A percentile compares a stretch with the other conserved stretches of the same genome.
These are phyloP conservation scores for Sanghuangporus weigelae DNA, from an alignment of 1,284 basidiomycete genomes.

Conservation along the genomic window DNA sequence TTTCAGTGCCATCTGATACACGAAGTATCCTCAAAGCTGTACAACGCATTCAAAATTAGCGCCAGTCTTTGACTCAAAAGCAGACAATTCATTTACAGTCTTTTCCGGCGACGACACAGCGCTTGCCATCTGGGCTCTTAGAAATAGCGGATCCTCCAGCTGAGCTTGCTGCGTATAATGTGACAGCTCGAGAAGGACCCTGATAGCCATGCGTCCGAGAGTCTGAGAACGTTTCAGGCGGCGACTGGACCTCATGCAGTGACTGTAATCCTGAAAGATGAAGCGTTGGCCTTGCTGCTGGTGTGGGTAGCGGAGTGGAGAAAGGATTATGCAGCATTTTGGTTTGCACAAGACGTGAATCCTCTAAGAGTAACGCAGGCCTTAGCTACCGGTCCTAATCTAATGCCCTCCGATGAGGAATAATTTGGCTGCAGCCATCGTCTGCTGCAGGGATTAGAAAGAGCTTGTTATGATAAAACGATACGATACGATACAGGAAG, in stretches of 20 bases:
- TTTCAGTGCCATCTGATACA: constrained; percentile 43
- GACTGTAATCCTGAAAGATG: neutral
- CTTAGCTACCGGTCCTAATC: neutral
- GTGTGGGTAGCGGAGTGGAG: constrained; percentile 5
- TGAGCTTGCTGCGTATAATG: constrained; percentile 48
- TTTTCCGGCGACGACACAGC: constrained; percentile 67
- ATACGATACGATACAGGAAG: neutral
- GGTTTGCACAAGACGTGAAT: neutral
- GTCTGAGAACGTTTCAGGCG: constrained; percentile 26
- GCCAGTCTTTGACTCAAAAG: constrained; percentile 4
- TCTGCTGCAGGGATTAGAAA: neutral
- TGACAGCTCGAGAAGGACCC: constrained; percentile 46
- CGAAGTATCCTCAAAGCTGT: constrained; percentile 63
- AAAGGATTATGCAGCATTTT: constrained; percentile 14
- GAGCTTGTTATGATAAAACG: neutral
- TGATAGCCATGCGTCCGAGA: constrained; percentile 39
- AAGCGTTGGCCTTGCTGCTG: neutral
- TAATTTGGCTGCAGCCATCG: neutral
- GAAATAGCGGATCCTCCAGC: constrained; percentile 61
- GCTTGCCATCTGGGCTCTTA: constrained; percentile 55
- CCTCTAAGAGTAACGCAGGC: neutral
- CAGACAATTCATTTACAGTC: constrained; percentile 48
- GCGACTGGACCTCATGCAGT: neutral
- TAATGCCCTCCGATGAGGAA: neutral
- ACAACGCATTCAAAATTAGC: constrained; percentile 4